Evolutionary conservation across 2,329 filamentous ascomycete species (phyloP).

Genomic region (Phoma herbarum): DNA sequence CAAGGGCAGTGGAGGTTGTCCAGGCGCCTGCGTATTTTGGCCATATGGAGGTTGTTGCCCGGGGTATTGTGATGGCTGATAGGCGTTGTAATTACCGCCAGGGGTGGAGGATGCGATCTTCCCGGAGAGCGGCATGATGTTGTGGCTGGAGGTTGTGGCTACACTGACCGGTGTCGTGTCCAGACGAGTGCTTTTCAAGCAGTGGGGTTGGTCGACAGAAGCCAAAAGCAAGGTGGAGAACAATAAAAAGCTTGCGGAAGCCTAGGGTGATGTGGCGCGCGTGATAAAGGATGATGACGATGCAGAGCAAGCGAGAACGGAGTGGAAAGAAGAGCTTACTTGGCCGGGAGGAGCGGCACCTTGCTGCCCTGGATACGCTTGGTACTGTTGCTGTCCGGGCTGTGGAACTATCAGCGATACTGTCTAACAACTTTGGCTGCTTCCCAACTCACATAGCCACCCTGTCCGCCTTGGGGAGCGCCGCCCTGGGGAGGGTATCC

Average conservation of each 20-base stretch:
- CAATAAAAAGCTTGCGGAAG: slow-evolving; percentile 26
- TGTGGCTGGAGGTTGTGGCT: slow-evolving; percentile 29
- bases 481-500: slow-evolving; percentile 49
- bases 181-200: slow-evolving; percentile 26
- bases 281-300: slow-evolving; percentile 43
- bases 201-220: slow-evolving; percentile 35
- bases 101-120: slow-evolving; percentile 36
- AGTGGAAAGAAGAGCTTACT: slow-evolving; percentile 37
- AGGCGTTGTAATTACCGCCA: slow-evolving; percentile 37
- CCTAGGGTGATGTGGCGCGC: slow-evolving; percentile 32
- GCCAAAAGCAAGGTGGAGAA: slow-evolving; percentile 39
- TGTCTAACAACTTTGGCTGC: slow-evolving; percentile 19
- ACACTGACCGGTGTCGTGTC: slow-evolving; percentile 18
- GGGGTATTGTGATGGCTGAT: slow-evolving; percentile 36
- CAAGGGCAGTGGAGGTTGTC: slow-evolving; percentile 42
- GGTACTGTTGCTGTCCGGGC: slow-evolving; percentile 62
- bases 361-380: slow-evolving; percentile 65
- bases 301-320: slow-evolving; percentile 40
- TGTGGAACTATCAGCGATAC: slow-evolving; percentile 44
- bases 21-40: slow-evolving; percentile 31
- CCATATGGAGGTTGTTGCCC: slow-evolving; percentile 40
- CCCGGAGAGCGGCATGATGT: slow-evolving; percentile 38
- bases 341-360: slow-evolving; percentile 53
- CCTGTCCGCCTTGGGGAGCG: slow-evolving; percentile 40
- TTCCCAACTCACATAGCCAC: slow-evolving; percentile 62